phyloP scores from a whole-genome alignment of 495 filamentous ascomycete genomes.

The Tuber calosporum region DNA sequence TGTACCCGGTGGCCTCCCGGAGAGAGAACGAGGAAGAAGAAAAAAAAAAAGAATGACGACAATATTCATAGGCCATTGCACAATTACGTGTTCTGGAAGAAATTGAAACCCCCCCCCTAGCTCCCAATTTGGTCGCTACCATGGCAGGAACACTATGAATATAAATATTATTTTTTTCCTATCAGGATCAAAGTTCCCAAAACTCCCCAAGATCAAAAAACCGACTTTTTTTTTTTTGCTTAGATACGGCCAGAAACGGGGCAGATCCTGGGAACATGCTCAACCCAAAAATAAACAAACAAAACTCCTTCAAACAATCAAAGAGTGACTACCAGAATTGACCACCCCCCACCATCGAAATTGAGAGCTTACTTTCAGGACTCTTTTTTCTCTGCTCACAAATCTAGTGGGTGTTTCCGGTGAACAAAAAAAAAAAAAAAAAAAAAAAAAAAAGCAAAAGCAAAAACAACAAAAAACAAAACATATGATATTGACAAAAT shows the following conservation, averaged over 20 bases:
- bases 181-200: neutral
- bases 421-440: neutral
- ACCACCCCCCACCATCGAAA: too few relatives aligned
- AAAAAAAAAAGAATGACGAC: neutral
- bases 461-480: too few relatives aligned
- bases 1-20: neutral
- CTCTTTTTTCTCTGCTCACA: neutral
- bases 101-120: neutral
- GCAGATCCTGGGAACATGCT: neutral
- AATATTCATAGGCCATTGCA: neutral
- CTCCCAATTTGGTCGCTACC: neutral
- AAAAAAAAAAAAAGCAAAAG: neutral
- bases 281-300: too few relatives aligned
- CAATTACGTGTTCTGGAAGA: neutral
- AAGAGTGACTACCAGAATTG: neutral
- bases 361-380: neutral
- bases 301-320: neutral
- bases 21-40: neutral
- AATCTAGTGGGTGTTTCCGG: neutral
- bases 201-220: neutral
- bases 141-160: neutral
- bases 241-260: neutral
- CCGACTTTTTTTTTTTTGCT: neutral
- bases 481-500: too few relatives aligned
- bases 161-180: neutral